Percentiles rank a stretch among this genome's conserved stretches.
Evolutionary conservation across 169 alveolate species (phyloP).

Genomic region (Babesia microti): DNA sequence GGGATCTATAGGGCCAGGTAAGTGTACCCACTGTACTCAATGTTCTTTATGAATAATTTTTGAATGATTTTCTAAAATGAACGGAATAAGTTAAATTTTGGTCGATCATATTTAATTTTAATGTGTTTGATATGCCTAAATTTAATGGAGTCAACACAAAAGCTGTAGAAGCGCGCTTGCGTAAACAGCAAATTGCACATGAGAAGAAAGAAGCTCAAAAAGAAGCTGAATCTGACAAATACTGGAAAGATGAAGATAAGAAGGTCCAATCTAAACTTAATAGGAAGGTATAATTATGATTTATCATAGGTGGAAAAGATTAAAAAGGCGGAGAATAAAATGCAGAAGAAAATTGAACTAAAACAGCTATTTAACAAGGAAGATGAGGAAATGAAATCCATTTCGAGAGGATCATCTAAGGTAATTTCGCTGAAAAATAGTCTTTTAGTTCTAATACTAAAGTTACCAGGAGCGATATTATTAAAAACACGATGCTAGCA

Average conservation of each 20-base stretch:
- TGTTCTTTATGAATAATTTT: too few species aligned
- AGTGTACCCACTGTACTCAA: too few species aligned
- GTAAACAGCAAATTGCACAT: too few species aligned
- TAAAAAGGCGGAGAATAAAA: slow-evolving; percentile 36
- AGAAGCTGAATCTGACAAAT: slow-evolving; percentile 53
- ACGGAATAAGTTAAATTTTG: too few species aligned
- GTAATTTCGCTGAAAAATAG: slow-evolving; percentile 3
- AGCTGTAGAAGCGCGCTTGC: slow-evolving; percentile 58
- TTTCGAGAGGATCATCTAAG: slow-evolving; percentile 18
- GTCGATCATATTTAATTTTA: background rate
- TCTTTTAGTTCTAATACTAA: slow-evolving; percentile 9
- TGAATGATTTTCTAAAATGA: too few species aligned
- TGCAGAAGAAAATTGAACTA: slow-evolving; percentile 32
- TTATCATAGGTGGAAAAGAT: slow-evolving; percentile 28
- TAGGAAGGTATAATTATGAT: slow-evolving; percentile 40
- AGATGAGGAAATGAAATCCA: slow-evolving; percentile 34
- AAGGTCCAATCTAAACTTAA: slow-evolving; percentile 51
- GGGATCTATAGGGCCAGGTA: too few species aligned
- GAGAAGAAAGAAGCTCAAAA: slow-evolving; percentile 49
- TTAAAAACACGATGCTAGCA: slow-evolving; percentile 27
- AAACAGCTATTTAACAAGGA: slow-evolving; percentile 35
- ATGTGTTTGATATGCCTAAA: slow-evolving; percentile 41
- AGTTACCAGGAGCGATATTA: slow-evolving; percentile 38
- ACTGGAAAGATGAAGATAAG: slow-evolving; percentile 64
- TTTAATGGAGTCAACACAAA: slow-evolving; percentile 57